These are phyloP conservation scores for Syncephalis fuscata DNA, from an alignment of 371 early-diverging fungal species.

Conservation along the genomic window DNA sequence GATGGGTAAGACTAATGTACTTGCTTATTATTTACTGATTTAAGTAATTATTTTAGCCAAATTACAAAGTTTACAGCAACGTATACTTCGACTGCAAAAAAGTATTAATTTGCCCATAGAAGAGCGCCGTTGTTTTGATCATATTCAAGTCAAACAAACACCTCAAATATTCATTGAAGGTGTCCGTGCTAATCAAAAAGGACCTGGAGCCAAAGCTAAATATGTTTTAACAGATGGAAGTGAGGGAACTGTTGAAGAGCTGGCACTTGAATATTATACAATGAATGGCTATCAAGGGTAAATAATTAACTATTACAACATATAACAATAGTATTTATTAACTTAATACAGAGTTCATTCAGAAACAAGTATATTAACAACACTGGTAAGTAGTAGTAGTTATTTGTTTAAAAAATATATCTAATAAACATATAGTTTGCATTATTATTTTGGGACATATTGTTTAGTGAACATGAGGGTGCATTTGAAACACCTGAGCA, in stretches of 20 bases:
- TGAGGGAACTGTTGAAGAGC: conserved; percentile 33
- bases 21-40: background rate
- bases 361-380: conserved; percentile 40
- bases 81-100: background rate
- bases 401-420: no score
- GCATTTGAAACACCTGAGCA: conserved; percentile 64
- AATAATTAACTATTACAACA: no score
- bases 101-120: background rate
- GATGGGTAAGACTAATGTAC: no score
- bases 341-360: conserved; percentile 20
- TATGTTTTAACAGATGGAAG: conserved; percentile 32
- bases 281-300: conserved; percentile 34
- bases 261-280: conserved; percentile 37
- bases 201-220: conserved; percentile 5
- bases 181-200: conserved; percentile 2
- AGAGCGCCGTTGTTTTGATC: background rate
- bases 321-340: no score
- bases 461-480: conserved; percentile 43
- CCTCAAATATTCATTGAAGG: conserved; percentile 5
- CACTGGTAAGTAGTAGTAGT: conserved; percentile 15
- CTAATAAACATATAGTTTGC: no score
- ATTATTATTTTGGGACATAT: conserved; percentile 54
- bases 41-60: background rate
- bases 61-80: background rate
- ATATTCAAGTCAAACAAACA: background rate